These are phyloP conservation scores for Ogataea nitratoaversa DNA, from an alignment of 805 yeast genomes.

Conservation along the genomic window DNA sequence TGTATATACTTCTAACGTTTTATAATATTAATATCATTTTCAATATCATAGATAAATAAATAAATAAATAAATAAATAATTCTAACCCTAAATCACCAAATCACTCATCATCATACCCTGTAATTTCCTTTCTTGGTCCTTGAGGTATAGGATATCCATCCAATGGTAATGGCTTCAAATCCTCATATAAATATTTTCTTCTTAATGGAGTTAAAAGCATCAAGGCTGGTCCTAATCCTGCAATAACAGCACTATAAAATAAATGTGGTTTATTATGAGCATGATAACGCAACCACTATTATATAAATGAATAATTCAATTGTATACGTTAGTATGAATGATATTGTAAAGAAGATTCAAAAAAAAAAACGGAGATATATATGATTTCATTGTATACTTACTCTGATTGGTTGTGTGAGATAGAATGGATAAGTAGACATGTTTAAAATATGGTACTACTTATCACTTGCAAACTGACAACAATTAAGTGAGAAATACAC, in stretches of 20 bases:
- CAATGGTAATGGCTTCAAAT: conserved; percentile 61
- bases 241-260: conserved; percentile 60
- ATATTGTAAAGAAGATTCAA: too few relatives aligned
- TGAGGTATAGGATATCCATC: conserved; percentile 52
- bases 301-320: too few relatives aligned
- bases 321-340: too few relatives aligned
- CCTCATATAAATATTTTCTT: conserved; percentile 61
- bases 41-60: too few relatives aligned
- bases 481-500: neutral
- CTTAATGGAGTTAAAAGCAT: conserved; percentile 62
- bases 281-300: conserved; percentile 66
- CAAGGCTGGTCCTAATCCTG: conserved; percentile 63
- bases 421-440: conserved; percentile 45
- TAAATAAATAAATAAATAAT: too few relatives aligned
- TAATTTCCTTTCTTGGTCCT: conserved; percentile 45
- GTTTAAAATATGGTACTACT: neutral
- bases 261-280: conserved; percentile 76
- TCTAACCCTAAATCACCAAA: too few relatives aligned
- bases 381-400: conserved; percentile 31
- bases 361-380: too few relatives aligned
- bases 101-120: conserved; percentile 52
- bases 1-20: too few relatives aligned
- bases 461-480: too few relatives aligned
- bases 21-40: too few relatives aligned
- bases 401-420: conserved; percentile 59